Conservation (phyloP, 1,284 basidiomycete genomes). For the Jaminaea rosea region DNA sequence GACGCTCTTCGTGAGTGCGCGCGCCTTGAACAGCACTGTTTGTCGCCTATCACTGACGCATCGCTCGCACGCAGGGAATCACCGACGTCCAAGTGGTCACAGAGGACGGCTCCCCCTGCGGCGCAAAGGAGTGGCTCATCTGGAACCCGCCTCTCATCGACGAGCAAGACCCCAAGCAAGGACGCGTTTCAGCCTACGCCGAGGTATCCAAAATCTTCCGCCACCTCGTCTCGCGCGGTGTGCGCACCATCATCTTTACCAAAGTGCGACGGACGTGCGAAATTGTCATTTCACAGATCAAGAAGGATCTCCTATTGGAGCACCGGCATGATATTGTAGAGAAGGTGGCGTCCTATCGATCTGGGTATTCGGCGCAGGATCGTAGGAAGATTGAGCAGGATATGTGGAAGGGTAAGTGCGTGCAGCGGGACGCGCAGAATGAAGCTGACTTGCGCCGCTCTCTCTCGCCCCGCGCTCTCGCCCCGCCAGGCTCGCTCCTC, state of each 20-base stretch:
- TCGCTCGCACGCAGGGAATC: too few species aligned
- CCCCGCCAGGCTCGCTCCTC: too few species aligned
- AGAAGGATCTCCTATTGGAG: constrained; percentile 63
- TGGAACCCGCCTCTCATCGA: constrained; percentile 61
- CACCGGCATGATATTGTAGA: constrained; percentile 68
- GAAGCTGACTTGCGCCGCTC: too few species aligned
- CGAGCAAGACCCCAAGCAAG: constrained; percentile 55
- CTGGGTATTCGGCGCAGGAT: constrained; percentile 64
- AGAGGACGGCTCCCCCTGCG: constrained; percentile 74
- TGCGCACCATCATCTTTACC: constrained; percentile 77
- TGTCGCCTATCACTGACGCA: constrained; percentile 22
- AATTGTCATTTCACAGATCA: constrained; percentile 69
- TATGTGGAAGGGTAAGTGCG: constrained; percentile 72
- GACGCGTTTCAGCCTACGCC: constrained; percentile 58
- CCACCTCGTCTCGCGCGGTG: constrained; percentile 69
- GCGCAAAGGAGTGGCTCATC: constrained; percentile 55
- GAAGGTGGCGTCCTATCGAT: constrained; percentile 73
- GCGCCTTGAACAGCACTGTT: neutral
- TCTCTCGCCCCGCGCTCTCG: too few species aligned
- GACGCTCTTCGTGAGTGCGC: constrained; percentile 23
- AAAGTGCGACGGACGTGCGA: constrained; percentile 78
- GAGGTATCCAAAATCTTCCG: constrained; percentile 70
- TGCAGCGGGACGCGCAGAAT: too few species aligned
- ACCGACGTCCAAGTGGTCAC: constrained; percentile 63
- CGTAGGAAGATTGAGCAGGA: constrained; percentile 73